Evolutionary conservation across 2,329 filamentous ascomycete genomes (phyloP), one percentile per base, ranked within the genome.

Genomic region (Venturia aucupariae): DNA sequence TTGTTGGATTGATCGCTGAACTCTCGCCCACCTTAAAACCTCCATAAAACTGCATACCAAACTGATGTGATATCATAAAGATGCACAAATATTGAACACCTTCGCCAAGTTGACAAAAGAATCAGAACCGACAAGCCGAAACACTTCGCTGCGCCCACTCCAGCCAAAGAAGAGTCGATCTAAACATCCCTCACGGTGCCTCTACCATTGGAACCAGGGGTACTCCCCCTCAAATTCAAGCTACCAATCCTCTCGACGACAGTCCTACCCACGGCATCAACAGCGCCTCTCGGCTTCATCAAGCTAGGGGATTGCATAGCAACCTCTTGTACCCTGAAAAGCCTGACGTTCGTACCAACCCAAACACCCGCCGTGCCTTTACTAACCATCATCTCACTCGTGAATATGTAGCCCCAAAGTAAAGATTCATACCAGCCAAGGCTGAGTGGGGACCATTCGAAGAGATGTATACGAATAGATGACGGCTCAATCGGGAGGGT

Each of bases 371-470:
- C 90, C 2, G 90, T 92, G 38, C 92, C 93, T 72, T 89, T 92
- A 0, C 88, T 85, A 35, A 93, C 85, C 65, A 92, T 86, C 86
- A 96, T 90, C 77, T 99, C 94, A 70, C 87, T 88, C 35, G 89
- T 87, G 74, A 97, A 97, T 63, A 97, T 86, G 70, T 97, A 90
- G 19, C 91, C 88, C 94, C 94, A 99, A 11, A 99, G 81, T 15
- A 97, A 81, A 5, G 90, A 93, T 75, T 97, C 91, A 74, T 97
- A 97, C 94, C 94, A 97, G 60, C 92, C 93, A 61, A 97, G 81
- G 0, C 90, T 89, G 41, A 96, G 80, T 0, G 90, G 87, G 3
- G 92, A 93, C 93, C 93, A 97, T 76, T 96, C 91, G 71, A 97
- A 97, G 17, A 90, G 88, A 72, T 97, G 92, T 19, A 94, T 88